Percentiles rank a stretch among this genome's conserved stretches.
Evolutionary conservation across 768 basidiomycete species (phyloP).

Genomic region (Mycena alexandri): DNA sequence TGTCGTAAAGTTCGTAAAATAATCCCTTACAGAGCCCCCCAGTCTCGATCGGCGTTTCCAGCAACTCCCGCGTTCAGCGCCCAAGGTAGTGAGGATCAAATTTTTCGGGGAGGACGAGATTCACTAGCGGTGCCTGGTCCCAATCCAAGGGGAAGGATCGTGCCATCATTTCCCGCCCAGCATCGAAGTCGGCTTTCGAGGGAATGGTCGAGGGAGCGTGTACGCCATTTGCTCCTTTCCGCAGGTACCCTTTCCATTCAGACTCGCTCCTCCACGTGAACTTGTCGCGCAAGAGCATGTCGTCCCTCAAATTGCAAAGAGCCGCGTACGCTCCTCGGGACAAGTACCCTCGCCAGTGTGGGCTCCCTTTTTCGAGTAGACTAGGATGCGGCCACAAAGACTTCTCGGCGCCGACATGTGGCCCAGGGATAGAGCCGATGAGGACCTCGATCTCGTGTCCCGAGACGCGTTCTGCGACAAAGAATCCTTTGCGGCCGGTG

Average conservation of each 20-base stretch:
- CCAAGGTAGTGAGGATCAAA: too few species aligned
- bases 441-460: background rate
- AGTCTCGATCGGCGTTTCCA: too few species aligned
- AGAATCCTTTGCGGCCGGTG: background rate
- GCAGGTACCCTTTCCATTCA: background rate
- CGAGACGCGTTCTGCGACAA: background rate
- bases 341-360: background rate
- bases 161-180: background rate
- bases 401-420: background rate
- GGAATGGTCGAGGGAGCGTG: background rate
- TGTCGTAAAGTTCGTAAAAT: too few species aligned
- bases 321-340: background rate
- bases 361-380: background rate
- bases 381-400: background rate
- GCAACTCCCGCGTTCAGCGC: too few species aligned
- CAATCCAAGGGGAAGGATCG: background rate
- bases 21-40: too few species aligned
- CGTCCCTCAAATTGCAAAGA: background rate
- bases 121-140: background rate
- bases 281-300: background rate
- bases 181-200: background rate
- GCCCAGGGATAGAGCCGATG: background rate
- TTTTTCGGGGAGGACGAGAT: background rate
- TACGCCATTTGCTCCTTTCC: background rate
- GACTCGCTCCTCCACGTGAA: background rate